phyloP scores from a whole-genome alignment of 2,329 filamentous ascomycete genomes.

The Lachnellula subtilissima region DNA sequence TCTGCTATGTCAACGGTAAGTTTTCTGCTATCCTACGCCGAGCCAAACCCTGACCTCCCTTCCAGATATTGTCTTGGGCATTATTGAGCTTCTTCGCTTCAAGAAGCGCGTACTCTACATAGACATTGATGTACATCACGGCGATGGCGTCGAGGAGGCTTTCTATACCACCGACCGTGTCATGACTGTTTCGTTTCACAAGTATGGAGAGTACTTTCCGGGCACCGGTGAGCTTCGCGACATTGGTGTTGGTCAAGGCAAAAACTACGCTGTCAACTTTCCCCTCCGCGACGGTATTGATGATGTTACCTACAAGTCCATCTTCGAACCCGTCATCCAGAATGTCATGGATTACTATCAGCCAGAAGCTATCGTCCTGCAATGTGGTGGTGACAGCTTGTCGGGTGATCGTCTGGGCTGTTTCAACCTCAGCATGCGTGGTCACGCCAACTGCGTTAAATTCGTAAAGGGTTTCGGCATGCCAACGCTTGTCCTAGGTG shows the following conservation, averaged over 20 bases:
- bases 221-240: conserved; percentile 84
- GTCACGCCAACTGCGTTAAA: conserved; percentile 89
- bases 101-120: conserved; percentile 97
- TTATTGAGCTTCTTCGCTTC: conserved; percentile 84
- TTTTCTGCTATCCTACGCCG: conserved; percentile 16
- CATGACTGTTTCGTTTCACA: conserved; percentile 92
- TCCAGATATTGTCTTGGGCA: conserved; percentile 90
- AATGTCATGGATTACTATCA: conserved; percentile 83
- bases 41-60: conserved; percentile 37
- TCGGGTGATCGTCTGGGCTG: conserved; percentile 91
- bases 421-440: conserved; percentile 96
- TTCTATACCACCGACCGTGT: conserved; percentile 91
- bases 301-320: conserved; percentile 80
- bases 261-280: conserved; percentile 87
- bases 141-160: conserved; percentile 87
- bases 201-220: conserved; percentile 95
- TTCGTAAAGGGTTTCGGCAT: conserved; percentile 83
- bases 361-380: conserved; percentile 87
- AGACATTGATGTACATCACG: conserved; percentile 92
- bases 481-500: conserved; percentile 87
- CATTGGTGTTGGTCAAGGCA: conserved; percentile 81
- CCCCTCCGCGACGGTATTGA: conserved; percentile 89
- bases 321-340: conserved; percentile 87
- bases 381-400: conserved; percentile 92
- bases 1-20: conserved; percentile 95